Evolutionary conservation across 352 stramenopile species (phyloP), one percentile per base, ranked within the genome.

Genomic region (Globisporangium mamillatum): DNA sequence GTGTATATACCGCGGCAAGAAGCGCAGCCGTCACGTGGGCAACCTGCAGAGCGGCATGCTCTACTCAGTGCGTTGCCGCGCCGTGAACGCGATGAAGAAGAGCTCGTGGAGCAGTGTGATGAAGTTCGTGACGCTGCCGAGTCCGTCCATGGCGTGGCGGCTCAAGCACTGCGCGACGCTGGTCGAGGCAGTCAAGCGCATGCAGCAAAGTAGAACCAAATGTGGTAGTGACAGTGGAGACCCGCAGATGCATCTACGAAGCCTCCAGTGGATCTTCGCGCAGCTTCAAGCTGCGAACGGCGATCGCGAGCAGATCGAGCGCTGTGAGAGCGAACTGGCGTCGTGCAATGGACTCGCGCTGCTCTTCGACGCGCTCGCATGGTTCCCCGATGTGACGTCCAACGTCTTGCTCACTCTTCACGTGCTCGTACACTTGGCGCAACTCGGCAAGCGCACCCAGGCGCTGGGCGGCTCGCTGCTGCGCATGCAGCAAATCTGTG

Each of bases 61-160:
- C 57, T 89, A 92, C 52, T 77, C 77, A 0, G 64, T 92, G 14
- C 81, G 80, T 3, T 88, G 80, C 48, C 80, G 84, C 2, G 67
- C 66, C 3, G 77, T 78, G 9, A 88, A 89, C 24, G 62, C 64
- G 0, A 81, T 90, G 76, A 75, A 70, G 57, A 80, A 81, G 60
- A 82, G 84, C 71, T 32, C 56, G 44, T 92, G 84, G 84, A 90
- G 81, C 56, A 59, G 69, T 24, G 71, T 69, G 25, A 75, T 89
- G 22, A 74, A 72, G 16, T 75, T 92, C 53, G 63, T 84, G 32
- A 92, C 84, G 1, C 73, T 83, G 10, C 77, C 76, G 24, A 67
- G 72, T 52, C 72, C 84, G 25, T 88, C 84, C 22, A 69, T 92
- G 32, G 73, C 80, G 10, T 92, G 84, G 84, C 71, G 81, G 6